A percentile compares a stretch with the other conserved stretches of the same genome.
phyloP scores from a whole-genome alignment of 345 rosid genomes.

The Syzygium aromaticum region DNA sequence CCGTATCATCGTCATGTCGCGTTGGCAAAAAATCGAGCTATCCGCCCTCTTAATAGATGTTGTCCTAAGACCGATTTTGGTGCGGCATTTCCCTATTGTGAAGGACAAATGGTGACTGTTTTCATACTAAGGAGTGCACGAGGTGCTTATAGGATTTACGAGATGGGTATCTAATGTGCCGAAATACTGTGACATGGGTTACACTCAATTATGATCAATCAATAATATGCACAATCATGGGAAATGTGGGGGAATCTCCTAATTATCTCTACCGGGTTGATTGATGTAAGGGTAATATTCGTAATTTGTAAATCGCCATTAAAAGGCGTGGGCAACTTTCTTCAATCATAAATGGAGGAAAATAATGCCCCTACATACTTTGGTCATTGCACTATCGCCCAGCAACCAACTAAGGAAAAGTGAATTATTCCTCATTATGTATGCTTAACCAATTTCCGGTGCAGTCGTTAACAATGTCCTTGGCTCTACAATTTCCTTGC shows the following conservation, averaged over 20 bases:
- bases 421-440: neutral
- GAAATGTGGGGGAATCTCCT: neutral
- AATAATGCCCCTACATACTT: neutral
- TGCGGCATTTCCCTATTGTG: neutral
- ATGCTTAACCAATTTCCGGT: neutral
- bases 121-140: neutral
- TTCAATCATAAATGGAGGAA: neutral
- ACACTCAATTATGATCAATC: neutral
- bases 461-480: neutral
- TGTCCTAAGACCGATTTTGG: neutral
- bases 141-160: neutral
- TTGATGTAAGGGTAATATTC: neutral
- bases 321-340: neutral
- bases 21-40: neutral
- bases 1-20: neutral
- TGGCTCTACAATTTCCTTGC: neutral
- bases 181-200: no score
- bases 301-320: fast-evolving
- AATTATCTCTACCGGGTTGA: neutral
- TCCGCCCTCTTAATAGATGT: no score
- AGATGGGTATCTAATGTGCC: neutral
- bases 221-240: neutral
- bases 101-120: neutral
- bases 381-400: neutral
- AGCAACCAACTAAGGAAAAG: neutral